Base-by-base conservation (phyloP, 305 asterid species). In the Fraxinus greggii region DNA sequence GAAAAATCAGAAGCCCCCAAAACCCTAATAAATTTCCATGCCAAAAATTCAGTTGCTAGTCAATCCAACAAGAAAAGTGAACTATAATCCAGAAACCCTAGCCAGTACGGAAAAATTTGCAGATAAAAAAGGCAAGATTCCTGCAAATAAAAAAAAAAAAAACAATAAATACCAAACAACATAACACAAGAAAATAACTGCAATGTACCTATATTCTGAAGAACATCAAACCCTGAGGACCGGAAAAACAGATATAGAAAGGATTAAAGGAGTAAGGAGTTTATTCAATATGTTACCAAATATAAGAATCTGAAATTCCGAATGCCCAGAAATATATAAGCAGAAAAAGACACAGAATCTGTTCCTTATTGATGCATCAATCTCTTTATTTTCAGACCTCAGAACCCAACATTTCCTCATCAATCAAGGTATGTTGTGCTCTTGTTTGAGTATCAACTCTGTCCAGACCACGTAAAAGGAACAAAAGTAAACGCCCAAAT, bases 301-400 rank as follows among this genome's bases (percentile, higher is more conserved):
- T 2, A 17, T 51, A 51, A 51, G 48, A 77, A 61, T 12, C 12
- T 35, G 28, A 65, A 45, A 45, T 45, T 45, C 56, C 56, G 13
- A 45, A 45, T 45, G 56, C 56, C 56, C 56, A 45, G 56, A 45
- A 12, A 3, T 45, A 45, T 3, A 13, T 45, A 45, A 45, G 56
- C 56, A 79, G 74, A 56, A 85, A 40, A 81, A 65, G 82, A 83
- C 28, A 77, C 9, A 28, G 83, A 75, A 85, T 75, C 77, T 83
- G 79, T 76, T 28, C 48, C 40, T 19, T 26, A 70, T 7, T 83
- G 89, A 83, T 79, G 81, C 59, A 72, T 79, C 59, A 10, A 81
- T 75, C 78, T 85, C 89, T 88, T 84, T 83, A 81, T 85, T 90
- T 90, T 72, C 65, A 76, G 88, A 78, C 91, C 91, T 79, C 92